These are phyloP conservation scores for Leptographium lundbergii DNA, from an alignment of 2,329 filamentous ascomycete species.

Conservation along the genomic window DNA sequence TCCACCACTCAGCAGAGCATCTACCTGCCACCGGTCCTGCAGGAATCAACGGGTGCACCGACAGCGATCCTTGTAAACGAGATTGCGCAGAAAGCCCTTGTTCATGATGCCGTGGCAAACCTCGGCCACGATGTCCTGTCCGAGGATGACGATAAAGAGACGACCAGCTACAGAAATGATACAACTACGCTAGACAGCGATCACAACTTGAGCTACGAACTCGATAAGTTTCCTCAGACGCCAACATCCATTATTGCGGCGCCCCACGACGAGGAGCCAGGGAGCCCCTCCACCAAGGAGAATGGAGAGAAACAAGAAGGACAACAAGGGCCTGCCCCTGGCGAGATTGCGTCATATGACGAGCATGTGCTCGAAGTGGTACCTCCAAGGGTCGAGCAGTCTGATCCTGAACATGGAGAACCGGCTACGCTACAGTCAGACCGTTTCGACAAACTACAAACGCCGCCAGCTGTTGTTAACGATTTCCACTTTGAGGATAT, in stretches of 20 bases:
- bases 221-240: background rate
- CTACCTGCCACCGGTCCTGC: background rate
- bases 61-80: background rate
- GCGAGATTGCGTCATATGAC: background rate
- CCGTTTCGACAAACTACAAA: background rate
- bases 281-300: background rate
- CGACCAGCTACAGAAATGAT: background rate
- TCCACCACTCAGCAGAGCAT: conserved; percentile 2
- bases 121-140: background rate
- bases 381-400: background rate
- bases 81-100: background rate
- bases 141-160: background rate
- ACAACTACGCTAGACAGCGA: background rate
- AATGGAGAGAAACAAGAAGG: background rate
- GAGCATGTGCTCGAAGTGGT: background rate
- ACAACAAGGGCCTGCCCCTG: background rate
- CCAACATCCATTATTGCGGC: conserved; percentile 1
- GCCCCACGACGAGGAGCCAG: background rate
- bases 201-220: background rate
- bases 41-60: background rate
- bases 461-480: background rate
- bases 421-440: background rate
- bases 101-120: too few species aligned
- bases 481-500: background rate
- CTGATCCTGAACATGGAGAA: background rate